A percentile compares a stretch with the other conserved stretches of the same genome.
phyloP scores from a whole-genome alignment of 2,329 filamentous ascomycete species.

The Botrytis fragariae region DNA sequence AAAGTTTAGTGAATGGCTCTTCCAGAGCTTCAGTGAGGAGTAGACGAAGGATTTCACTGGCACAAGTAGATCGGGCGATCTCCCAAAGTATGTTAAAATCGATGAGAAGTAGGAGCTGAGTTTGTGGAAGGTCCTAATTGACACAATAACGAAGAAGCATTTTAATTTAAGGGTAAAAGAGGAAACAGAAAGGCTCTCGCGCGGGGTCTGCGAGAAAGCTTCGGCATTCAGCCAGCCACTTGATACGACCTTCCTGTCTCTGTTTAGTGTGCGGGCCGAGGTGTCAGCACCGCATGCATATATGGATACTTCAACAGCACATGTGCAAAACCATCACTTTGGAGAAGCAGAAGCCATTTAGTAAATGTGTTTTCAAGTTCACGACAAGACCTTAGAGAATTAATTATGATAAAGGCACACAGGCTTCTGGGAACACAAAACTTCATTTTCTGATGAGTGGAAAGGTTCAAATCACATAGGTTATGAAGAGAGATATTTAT shows the following conservation, averaged over 20 bases:
- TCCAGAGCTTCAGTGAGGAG: background rate
- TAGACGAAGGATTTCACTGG: background rate
- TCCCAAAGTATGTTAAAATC: background rate
- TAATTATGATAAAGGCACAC: background rate
- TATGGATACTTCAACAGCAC: background rate
- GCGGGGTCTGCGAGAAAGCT: background rate
- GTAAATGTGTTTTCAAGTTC: background rate
- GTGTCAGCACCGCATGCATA: background rate
- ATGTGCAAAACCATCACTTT: background rate
- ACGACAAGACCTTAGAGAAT: background rate
- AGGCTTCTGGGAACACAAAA: background rate
- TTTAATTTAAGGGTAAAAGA: background rate
- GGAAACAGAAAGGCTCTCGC: background rate
- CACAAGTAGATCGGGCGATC: background rate
- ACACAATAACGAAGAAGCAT: background rate
- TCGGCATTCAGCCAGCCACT: background rate
- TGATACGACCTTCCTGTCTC: background rate
- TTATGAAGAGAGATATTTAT: background rate
- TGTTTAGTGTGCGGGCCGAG: background rate
- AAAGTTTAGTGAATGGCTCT: background rate
- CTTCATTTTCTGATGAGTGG: background rate
- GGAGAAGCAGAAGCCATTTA: background rate
- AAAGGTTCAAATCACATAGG: background rate
- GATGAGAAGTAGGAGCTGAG: background rate
- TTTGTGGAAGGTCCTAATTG: background rate